Evolutionary conservation across 1,139 yeast genomes (phyloP), one percentile per base, ranked within the genome.

Genomic region (Candida smagusa): DNA sequence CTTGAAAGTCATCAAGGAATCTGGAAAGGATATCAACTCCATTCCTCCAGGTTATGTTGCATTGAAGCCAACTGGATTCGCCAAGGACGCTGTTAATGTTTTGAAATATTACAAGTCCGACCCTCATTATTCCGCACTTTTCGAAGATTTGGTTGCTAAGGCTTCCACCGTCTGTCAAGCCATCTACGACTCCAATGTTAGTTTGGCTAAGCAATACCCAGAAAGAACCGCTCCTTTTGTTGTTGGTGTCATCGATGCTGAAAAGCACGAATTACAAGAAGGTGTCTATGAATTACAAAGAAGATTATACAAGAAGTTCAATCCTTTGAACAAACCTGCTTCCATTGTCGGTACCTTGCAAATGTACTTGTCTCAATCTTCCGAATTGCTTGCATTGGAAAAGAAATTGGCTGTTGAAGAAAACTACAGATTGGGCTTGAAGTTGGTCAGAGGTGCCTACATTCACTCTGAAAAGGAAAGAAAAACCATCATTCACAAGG

Each of bases 361-460:
- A 65, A 81, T 90, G 88, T 92, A 92, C 63, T 72, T 92, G 54
- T 77, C 81, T 37, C 87, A 81, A 45, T 79, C 95, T 1, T 61
- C 81, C 2, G 71, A 71, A 22, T 74, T 85, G 49, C 68, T 90
- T 47, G 63, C 77, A 27, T 47, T 63, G 32, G 97, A 90, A 57
- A 77, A 80, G 48, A 65, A 70, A 44, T 68, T 81, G 43, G 96
- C 97, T 9, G 53, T 63, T 42, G 61, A 74, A 42, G 73, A 75
- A 44, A 70, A 73, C 42, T 90, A 89, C 62, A 77, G 85, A 55
- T 65, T 89, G 44, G 97, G 96, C 13, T 72, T 89, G 67, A 92
- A 92, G 62, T 74, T 92, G 40, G 98, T 92, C n/a, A 80, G 98
- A 60, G 98, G 98, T 46, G 98, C 98, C 6, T 92, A 92, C 66